These are phyloP conservation scores for Nelumbo lutea DNA, from an alignment of 164 flowering plant species.

Conservation along the genomic window DNA sequence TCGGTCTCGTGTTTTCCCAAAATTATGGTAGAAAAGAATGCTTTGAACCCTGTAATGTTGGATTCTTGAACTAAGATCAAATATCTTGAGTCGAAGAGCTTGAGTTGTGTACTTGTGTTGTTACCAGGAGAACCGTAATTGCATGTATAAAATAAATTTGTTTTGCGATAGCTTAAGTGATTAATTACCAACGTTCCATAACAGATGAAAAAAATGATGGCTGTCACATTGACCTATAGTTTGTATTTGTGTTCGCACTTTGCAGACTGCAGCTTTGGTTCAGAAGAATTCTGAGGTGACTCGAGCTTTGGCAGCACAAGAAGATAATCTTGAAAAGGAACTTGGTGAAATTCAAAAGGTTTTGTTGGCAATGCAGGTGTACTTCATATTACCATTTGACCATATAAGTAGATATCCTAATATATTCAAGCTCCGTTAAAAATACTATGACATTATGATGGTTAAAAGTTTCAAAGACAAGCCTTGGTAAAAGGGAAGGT, in stretches of 20 bases:
- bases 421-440: background rate
- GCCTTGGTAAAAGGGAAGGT: background rate
- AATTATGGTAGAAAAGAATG: background rate
- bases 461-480: too few relatives aligned
- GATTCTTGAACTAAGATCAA: too few relatives aligned
- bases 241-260: background rate
- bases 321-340: conserved; percentile 80
- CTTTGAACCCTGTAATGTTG: too few relatives aligned
- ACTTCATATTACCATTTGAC: conserved; percentile 3
- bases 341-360: conserved; percentile 91
- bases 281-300: conserved; percentile 92
- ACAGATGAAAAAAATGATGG: background rate
- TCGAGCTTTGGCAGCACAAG: conserved; percentile 69
- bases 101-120: too few relatives aligned
- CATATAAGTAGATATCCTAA: background rate
- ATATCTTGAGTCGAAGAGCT: too few relatives aligned
- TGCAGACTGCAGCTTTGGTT: conserved; percentile 83
- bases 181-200: too few relatives aligned
- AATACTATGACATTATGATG: background rate
- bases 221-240: background rate
- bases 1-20: background rate
- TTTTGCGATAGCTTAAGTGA: too few relatives aligned
- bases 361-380: conserved; percentile 93
- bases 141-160: too few relatives aligned
- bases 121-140: too few relatives aligned